Evolutionary conservation across 768 basidiomycete species (phyloP), one percentile per base, ranked within the genome.

Genomic region (Psilocybe cubensis): DNA sequence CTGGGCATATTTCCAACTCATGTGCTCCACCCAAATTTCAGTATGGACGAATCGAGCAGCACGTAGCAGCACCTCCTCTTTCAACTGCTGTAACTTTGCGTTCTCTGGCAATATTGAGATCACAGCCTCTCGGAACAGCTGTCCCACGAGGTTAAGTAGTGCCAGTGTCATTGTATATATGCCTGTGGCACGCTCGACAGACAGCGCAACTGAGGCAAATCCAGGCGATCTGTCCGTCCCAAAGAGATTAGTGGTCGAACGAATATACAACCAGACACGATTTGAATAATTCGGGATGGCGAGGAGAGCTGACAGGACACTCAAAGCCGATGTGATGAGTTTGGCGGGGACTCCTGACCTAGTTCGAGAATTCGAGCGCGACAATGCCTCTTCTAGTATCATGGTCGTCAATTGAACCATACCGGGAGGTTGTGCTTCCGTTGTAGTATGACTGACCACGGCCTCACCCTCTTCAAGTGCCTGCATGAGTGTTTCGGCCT

Each of bases 21-120:
- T 69, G 69, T 93, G 90, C 63, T 90, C 88, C 0, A 89, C 83
- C 95, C 95, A 98, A 18, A 96, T 86, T 68, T 96, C 91, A 7
- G 84, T 83, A 64, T 94, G 92, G 8, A 96, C 82, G 60, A 95
- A 93, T 4, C 79, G 79, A 11, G 86, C 79, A 0, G 91, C 93
- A 29, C 91, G 85, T 46, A 91, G 73, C 21, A 96, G 78, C 4
- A 95, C 93, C 56, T 93, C 91, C 64, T 92, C 90, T 67, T 94
- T 94, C 53, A 94, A 74, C 63, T 86, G 86, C 49, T 82, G 85
- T 29, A 89, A 78, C 28, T 83, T 83, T 5, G 81, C 70, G 46
- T 85, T 86, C 44, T 85, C 81, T 0, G 84, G 80, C 0, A 82
- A 71, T 27, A 85, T 70, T 0, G 86, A 84, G 27, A 81, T 67